phyloP scores from a whole-genome alignment of 805 yeast genomes.

The Kazachstania psychrophila region DNA sequence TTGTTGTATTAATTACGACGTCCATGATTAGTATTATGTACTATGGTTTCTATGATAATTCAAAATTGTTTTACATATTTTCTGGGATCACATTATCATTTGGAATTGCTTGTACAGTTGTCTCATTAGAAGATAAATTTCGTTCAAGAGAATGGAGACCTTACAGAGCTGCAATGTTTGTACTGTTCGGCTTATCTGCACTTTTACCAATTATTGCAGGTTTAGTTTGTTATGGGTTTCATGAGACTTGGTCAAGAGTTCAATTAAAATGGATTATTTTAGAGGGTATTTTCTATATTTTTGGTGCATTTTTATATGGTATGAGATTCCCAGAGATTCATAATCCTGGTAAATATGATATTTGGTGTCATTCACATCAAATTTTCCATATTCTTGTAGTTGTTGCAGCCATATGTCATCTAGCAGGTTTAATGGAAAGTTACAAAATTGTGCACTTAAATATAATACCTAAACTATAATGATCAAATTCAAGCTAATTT shows the following conservation, averaged over 20 bases:
- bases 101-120: constrained; percentile 52
- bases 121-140: constrained; percentile 59
- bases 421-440: constrained; percentile 49
- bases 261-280: constrained; percentile 51
- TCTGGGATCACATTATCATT: constrained; percentile 39
- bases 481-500: too few species aligned
- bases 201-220: constrained; percentile 60
- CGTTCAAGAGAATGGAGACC: constrained; percentile 67
- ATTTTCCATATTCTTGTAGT: constrained; percentile 74
- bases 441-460: constrained; percentile 41
- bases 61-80: constrained; percentile 31
- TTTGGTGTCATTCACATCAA: constrained; percentile 77
- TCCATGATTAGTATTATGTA: constrained; percentile 47
- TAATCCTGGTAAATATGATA: constrained; percentile 54
- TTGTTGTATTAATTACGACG: constrained; percentile 54
- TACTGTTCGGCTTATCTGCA: constrained; percentile 72
- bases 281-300: constrained; percentile 68
- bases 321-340: constrained; percentile 66
- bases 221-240: constrained; percentile 37
- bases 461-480: too few species aligned
- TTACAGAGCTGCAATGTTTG: constrained; percentile 68
- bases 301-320: constrained; percentile 76
- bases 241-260: constrained; percentile 41
- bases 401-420: constrained; percentile 66
- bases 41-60: constrained; percentile 41